Evolutionary conservation across 257 asterid genomes (phyloP).

Genomic region (Nicotiana obtusifolia): DNA sequence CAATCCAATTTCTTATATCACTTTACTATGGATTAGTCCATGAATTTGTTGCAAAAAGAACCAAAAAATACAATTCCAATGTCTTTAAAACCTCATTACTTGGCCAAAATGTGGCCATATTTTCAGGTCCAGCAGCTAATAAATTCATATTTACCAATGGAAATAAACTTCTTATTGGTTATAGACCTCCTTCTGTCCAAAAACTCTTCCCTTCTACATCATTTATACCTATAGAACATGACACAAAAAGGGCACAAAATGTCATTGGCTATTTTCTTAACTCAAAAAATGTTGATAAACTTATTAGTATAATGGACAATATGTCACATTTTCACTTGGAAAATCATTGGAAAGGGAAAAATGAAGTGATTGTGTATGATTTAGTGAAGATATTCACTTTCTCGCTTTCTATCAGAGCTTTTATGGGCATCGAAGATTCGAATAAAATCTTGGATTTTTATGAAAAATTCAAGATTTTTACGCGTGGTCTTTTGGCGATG

Average conservation of each 20-base stretch:
- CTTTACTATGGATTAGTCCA: slow-evolving; percentile 1
- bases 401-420: background rate
- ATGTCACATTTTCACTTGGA: background rate
- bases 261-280: background rate
- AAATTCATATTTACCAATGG: background rate
- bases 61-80: background rate
- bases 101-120: background rate
- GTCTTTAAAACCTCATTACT: background rate
- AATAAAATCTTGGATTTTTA: background rate
- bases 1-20: background rate
- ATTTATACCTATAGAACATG: background rate
- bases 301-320: background rate
- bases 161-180: background rate
- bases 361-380: background rate
- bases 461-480: background rate
- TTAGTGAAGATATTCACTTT: background rate
- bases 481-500: background rate
- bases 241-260: slow-evolving; percentile 1
- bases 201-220: background rate
- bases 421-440: background rate
- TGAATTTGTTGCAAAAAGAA: slow-evolving; percentile 1
- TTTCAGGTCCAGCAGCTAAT: slow-evolving; percentile 5
- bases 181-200: background rate
- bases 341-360: background rate
- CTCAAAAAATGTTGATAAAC: background rate